Percentiles rank a stretch among this genome's conserved stretches.
Conservation (phyloP, 2,329 filamentous ascomycete species). For the Beauveria asiatica region DNA sequence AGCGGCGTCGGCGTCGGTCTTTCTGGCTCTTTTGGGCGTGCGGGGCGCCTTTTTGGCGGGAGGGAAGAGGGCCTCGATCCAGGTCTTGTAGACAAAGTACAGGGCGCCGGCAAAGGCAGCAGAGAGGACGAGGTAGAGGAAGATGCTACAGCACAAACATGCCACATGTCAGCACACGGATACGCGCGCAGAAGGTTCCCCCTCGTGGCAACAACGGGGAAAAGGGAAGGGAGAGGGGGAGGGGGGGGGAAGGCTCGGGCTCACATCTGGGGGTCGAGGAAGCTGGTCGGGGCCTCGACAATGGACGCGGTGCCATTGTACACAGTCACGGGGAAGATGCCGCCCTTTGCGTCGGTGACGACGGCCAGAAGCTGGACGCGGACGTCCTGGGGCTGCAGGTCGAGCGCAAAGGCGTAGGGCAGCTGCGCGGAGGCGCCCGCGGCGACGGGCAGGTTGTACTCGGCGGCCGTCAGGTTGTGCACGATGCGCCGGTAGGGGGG, state of each 20-base stretch:
- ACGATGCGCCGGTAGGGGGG: constrained; percentile 50
- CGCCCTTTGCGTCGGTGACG: constrained; percentile 56
- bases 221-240: no score
- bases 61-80: constrained; percentile 92
- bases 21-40: constrained; percentile 56
- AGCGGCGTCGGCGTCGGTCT: constrained; percentile 52
- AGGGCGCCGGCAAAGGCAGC: constrained; percentile 68
- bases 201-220: no score
- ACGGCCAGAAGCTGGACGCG: constrained; percentile 69
- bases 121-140: constrained; percentile 89
- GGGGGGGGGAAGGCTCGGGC: constrained; percentile 22
- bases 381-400: constrained; percentile 89
- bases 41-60: constrained; percentile 65
- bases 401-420: constrained; percentile 77
- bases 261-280: constrained; percentile 94
- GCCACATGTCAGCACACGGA: neutral
- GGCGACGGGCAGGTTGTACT: constrained; percentile 65
- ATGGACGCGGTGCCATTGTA: constrained; percentile 78
- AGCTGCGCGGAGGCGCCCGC: constrained; percentile 68
- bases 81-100: constrained; percentile 98
- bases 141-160: constrained; percentile 55
- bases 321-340: constrained; percentile 66
- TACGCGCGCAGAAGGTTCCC: no score
- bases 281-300: constrained; percentile 82
- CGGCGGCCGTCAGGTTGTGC: constrained; percentile 74